phyloP scores from a whole-genome alignment of 2,329 filamentous ascomycete species.

The Diaporthe amygdali region DNA sequence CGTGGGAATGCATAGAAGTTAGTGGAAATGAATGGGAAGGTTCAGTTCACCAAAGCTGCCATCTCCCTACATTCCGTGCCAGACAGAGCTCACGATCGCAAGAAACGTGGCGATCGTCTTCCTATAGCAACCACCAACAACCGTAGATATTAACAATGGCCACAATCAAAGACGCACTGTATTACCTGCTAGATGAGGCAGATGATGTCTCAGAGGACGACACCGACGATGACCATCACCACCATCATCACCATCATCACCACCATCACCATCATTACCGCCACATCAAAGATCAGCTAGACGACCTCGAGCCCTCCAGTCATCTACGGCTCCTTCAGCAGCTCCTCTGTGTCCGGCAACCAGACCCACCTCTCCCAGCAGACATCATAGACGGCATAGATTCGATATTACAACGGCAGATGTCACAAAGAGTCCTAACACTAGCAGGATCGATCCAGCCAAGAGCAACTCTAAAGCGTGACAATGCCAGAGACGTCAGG shows the following conservation, averaged over 20 bases:
- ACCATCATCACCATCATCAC: not conserved
- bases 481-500: not conserved
- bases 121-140: not conserved
- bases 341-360: constrained; percentile 34
- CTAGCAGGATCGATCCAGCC: not conserved
- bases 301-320: constrained; percentile 1
- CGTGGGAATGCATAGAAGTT: not conserved
- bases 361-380: constrained; percentile 24
- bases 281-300: not conserved
- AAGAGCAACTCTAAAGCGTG: not conserved
- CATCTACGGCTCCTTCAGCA: constrained; percentile 28
- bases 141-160: not conserved
- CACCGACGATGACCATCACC: not conserved
- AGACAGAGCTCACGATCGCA: not conserved
- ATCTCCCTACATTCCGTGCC: fast-evolving
- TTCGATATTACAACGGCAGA: constrained; percentile 1
- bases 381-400: not conserved
- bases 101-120: not conserved
- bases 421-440: not conserved
- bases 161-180: not conserved
- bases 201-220: not conserved
- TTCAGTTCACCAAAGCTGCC: not conserved
- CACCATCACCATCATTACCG: not conserved
- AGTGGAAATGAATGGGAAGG: not conserved
- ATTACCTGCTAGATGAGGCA: not conserved